phyloP scores from a whole-genome alignment of 2,329 filamentous ascomycete species.

The Colletotrichum plurivorum region DNA sequence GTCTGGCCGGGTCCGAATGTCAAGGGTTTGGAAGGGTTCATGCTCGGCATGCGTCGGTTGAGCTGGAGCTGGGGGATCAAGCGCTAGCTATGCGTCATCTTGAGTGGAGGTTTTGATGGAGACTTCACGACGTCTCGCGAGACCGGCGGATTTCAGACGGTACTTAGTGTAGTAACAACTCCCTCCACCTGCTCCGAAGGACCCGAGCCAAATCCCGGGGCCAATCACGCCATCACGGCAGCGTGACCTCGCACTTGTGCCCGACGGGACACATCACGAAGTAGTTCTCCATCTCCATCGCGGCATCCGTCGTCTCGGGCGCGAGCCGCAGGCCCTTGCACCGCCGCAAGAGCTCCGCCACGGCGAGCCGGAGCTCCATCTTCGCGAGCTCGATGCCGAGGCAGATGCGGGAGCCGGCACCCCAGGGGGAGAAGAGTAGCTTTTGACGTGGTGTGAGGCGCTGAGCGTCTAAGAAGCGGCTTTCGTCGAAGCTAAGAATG shows the following conservation, averaged over 20 bases:
- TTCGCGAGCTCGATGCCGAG: conserved; percentile 70
- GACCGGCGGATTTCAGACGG: no score
- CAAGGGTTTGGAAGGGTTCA: not conserved
- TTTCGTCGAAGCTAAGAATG: conserved; percentile 30
- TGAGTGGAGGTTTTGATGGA: not conserved
- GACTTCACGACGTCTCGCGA: no score
- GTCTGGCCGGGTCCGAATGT: conserved; percentile 9
- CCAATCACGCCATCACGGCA: not conserved
- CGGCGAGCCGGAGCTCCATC: conserved; percentile 68
- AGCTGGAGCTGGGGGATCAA: not conserved
- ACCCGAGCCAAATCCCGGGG: not conserved
- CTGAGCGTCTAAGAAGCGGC: conserved; percentile 18
- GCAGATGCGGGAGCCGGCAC: conserved; percentile 63
- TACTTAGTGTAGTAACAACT: no score
- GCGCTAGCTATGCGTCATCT: not conserved
- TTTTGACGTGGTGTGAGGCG: conserved; percentile 55
- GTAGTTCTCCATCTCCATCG: conserved; percentile 52
- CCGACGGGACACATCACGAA: conserved; percentile 52
- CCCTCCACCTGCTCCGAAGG: not conserved
- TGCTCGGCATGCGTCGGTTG: not conserved
- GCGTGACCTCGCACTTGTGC: conserved; percentile 48
- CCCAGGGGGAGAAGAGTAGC: conserved; percentile 66
- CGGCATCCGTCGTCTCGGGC: conserved; percentile 52
- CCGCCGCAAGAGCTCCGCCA: conserved; percentile 65
- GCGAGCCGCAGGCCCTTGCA: conserved; percentile 53